A percentile compares a stretch with the other conserved stretches of the same genome.
Evolutionary conservation across 1,284 basidiomycete species (phyloP).

Genomic region (Tilletia setariae): DNA sequence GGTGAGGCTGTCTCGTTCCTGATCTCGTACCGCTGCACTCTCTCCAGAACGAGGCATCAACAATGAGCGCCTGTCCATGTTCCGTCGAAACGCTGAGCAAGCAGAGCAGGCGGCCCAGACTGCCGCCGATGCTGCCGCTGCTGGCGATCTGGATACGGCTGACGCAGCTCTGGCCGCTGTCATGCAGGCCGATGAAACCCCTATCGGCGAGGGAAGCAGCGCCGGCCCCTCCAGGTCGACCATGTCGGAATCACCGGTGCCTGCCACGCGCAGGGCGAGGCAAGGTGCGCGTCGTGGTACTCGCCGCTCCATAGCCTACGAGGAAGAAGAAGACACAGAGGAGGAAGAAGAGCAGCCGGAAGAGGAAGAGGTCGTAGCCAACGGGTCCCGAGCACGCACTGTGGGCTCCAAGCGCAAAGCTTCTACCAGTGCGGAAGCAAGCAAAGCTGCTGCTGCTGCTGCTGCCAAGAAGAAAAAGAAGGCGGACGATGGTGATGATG

Average conservation of each 20-base stretch:
- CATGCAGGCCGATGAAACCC: slow-evolving; percentile 25
- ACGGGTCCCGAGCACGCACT: slow-evolving; percentile 31
- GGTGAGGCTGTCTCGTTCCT: background rate
- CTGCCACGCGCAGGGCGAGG: slow-evolving; percentile 46
- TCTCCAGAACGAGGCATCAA: slow-evolving; percentile 25
- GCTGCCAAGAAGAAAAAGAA: slow-evolving; percentile 38
- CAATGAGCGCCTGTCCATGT: background rate
- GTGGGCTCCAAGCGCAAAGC: slow-evolving; percentile 39
- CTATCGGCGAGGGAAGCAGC: slow-evolving; percentile 4
- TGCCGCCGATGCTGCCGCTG: slow-evolving; percentile 59
- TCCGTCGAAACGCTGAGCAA: slow-evolving; percentile 29
- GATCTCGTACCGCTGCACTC: background rate
- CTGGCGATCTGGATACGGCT: slow-evolving; percentile 25
- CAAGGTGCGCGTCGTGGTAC: slow-evolving; percentile 38
- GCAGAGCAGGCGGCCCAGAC: slow-evolving; percentile 40
- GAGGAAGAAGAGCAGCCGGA: slow-evolving; percentile 65
- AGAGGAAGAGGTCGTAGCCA: slow-evolving; percentile 49
- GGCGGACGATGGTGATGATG: slow-evolving; percentile 35
- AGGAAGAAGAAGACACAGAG: slow-evolving; percentile 62
- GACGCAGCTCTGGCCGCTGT: slow-evolving; percentile 23
- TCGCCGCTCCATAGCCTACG: slow-evolving; percentile 31
- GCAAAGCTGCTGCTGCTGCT: slow-evolving; percentile 57
- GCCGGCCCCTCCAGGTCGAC: slow-evolving; percentile 17
- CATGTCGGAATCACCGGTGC: slow-evolving; percentile 9
- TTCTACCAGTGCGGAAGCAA: background rate